phyloP scores from a whole-genome alignment of 2,329 filamentous ascomycete genomes.

The Gaeumannomyces sp. region DNA sequence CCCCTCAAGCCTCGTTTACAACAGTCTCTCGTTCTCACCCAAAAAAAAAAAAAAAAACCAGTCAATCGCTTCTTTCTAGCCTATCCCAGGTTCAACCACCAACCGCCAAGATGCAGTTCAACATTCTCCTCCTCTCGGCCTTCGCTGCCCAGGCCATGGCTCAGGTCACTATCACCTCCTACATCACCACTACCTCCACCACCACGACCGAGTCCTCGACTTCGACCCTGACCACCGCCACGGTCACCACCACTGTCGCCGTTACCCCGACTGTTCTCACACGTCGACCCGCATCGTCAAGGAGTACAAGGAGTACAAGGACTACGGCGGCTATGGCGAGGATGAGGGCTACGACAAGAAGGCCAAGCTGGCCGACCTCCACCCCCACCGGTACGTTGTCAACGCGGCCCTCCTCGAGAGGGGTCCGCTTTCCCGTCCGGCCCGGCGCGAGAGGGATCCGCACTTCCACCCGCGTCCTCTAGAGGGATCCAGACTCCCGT shows the following conservation, averaged over 20 bases:
- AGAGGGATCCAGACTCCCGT: neutral
- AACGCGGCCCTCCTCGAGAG: neutral
- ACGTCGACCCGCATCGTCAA: conserved; percentile 10
- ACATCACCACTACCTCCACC: neutral
- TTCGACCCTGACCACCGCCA: conserved; percentile 1
- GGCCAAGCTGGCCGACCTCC: neutral
- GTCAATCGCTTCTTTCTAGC: neutral
- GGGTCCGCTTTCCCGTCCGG: no score
- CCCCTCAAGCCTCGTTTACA: neutral
- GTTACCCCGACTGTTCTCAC: neutral
- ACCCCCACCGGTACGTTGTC: neutral
- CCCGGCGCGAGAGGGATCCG: no score
- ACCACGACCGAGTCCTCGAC: neutral
- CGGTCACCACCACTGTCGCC: conserved; percentile 5
- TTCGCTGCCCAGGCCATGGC: neutral
- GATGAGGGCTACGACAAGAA: conserved; percentile 5
- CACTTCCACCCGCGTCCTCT: no score
- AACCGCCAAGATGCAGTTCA: neutral
- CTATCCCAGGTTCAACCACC: neutral
- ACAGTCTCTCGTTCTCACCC: conserved; percentile 1
- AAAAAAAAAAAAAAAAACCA: no score
- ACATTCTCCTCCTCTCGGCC: neutral
- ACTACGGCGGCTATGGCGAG: conserved; percentile 6
- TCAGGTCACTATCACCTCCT: conserved; percentile 5
- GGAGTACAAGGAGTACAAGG: conserved; percentile 3